These are phyloP conservation scores for Candida odintsovae DNA, from an alignment of 805 yeast species.

Conservation along the genomic window DNA sequence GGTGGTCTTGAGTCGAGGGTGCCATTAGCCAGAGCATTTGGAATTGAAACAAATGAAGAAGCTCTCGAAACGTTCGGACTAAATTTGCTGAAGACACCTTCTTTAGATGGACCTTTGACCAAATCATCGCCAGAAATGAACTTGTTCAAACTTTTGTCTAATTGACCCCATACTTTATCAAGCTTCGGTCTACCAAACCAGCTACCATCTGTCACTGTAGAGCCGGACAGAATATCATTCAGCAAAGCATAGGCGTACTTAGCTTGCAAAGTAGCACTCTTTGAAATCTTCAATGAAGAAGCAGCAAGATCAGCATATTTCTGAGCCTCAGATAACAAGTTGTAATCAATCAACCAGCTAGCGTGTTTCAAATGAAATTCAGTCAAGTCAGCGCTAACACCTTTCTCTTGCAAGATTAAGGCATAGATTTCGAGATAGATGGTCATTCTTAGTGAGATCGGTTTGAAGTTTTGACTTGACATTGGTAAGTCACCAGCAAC, in stretches of 20 bases:
- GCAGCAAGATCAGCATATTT: constrained; percentile 52
- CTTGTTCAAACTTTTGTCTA: constrained; percentile 73
- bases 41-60: constrained; percentile 24
- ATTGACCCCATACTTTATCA: constrained; percentile 83
- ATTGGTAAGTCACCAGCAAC: constrained; percentile 43
- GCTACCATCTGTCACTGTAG: constrained; percentile 46
- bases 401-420: constrained; percentile 16
- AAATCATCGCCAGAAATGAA: constrained; percentile 82
- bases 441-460: constrained; percentile 20
- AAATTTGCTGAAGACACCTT: constrained; percentile 64
- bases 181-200: constrained; percentile 80
- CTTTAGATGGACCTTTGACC: constrained; percentile 28
- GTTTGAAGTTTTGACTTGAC: constrained; percentile 17
- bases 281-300: constrained; percentile 34
- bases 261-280: constrained; percentile 29
- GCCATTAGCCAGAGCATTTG: constrained; percentile 4
- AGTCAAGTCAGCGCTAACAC: constrained; percentile 39
- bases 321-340: constrained; percentile 51
- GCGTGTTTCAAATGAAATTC: constrained; percentile 65
- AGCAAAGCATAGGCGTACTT: constrained; percentile 32
- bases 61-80: constrained; percentile 65
- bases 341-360: constrained; percentile 60
- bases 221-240: constrained; percentile 41
- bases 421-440: constrained; percentile 26
- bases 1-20: constrained; percentile 6